These are phyloP conservation scores for Penicillium odoratum DNA, from an alignment of 495 filamentous ascomycete genomes.

Conservation along the genomic window DNA sequence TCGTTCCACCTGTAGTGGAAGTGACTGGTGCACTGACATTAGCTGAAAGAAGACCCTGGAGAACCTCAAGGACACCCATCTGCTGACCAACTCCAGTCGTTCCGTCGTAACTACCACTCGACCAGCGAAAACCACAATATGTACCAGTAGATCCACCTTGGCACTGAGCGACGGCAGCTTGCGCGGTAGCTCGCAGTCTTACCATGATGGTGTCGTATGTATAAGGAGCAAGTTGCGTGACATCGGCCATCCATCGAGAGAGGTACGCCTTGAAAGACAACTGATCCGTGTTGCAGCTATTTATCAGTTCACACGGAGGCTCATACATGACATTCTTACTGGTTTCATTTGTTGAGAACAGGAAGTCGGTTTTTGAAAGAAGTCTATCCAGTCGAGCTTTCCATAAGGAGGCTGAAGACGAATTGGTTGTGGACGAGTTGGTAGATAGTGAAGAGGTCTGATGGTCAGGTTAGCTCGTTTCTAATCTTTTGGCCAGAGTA, in stretches of 20 bases:
- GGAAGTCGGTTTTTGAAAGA: conserved; percentile 52
- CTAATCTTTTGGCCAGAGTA: neutral
- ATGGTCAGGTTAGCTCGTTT: neutral
- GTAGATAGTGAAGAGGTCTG: conserved; percentile 26
- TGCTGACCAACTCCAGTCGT: conserved; percentile 57
- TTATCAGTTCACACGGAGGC: conserved; percentile 33
- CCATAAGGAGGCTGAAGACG: conserved; percentile 42
- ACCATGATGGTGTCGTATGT: conserved; percentile 28
- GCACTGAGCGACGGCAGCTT: conserved; percentile 39
- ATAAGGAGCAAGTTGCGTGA: conserved; percentile 38
- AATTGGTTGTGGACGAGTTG: conserved; percentile 45
- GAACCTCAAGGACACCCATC: conserved; percentile 68
- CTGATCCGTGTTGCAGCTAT: conserved; percentile 42
- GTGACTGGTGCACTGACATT: conserved; percentile 8
- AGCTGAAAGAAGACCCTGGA: conserved; percentile 41
- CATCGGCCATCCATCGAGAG: conserved; percentile 41
- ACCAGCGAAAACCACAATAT: conserved; percentile 26
- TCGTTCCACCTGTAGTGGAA: conserved; percentile 16
- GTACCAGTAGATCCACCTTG: conserved; percentile 26
- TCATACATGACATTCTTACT: conserved; percentile 44
- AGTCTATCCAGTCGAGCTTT: conserved; percentile 51
- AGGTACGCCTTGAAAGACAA: conserved; percentile 48
- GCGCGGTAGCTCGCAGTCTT: conserved; percentile 32
- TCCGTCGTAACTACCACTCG: conserved; percentile 36
- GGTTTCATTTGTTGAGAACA: conserved; percentile 49